Evolutionary conservation across 805 yeast species (phyloP).

Genomic region (Yamadazyma takamatsuzukensis): DNA sequence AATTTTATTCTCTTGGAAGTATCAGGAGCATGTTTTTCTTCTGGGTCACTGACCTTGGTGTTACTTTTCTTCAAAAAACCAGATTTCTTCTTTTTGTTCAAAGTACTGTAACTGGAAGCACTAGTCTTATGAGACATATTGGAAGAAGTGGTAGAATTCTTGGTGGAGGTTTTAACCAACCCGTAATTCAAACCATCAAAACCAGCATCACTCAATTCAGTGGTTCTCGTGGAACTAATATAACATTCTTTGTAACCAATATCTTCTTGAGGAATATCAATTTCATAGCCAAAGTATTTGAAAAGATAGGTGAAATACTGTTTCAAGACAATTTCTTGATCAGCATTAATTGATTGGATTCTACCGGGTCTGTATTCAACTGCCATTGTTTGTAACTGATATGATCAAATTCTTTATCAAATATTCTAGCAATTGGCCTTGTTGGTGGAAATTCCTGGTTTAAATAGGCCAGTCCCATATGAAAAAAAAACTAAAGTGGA

Average conservation of each 20-base stretch:
- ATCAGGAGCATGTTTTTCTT: constrained; percentile 13
- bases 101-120: constrained; percentile 15
- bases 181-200: constrained; percentile 13
- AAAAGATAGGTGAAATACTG: constrained; percentile 68
- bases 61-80: constrained; percentile 10
- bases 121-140: constrained; percentile 23
- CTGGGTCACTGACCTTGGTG: constrained; percentile 4
- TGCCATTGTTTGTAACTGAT: no score
- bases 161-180: constrained; percentile 20
- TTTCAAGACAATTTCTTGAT: constrained; percentile 62
- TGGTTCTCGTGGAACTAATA: constrained; percentile 23
- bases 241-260: constrained; percentile 26
- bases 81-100: constrained; percentile 27
- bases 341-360: constrained; percentile 37
- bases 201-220: constrained; percentile 13
- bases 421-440: no score
- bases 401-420: no score
- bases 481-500: no score
- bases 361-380: constrained; percentile 33
- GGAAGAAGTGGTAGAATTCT: constrained; percentile 22
- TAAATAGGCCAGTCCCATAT: no score
- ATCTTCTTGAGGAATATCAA: constrained; percentile 28
- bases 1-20: constrained; percentile 25
- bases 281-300: constrained; percentile 52
- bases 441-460: no score